A percentile compares a stretch with the other conserved stretches of the same genome.
These are phyloP conservation scores for Dinochytrium kinnereticum DNA, from an alignment of 371 early-diverging fungal species.

Conservation along the genomic window DNA sequence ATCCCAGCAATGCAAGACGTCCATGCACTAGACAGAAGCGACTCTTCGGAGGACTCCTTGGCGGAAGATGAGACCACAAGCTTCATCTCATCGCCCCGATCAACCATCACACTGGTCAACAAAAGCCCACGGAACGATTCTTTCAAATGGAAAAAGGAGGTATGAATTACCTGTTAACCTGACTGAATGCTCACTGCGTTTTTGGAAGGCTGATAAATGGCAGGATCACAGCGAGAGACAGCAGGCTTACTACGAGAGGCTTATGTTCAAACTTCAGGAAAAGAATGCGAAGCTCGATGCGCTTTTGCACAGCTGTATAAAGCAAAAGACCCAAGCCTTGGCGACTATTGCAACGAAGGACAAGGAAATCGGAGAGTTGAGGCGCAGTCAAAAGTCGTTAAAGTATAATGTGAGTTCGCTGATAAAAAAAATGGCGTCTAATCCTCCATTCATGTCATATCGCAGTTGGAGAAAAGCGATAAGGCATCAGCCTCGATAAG, in stretches of 20 bases:
- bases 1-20: too few species aligned
- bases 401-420: background rate
- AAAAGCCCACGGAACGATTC: background rate
- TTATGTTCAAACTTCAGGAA: background rate
- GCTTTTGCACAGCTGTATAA: background rate
- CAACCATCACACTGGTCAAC: background rate
- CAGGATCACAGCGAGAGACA: constrained; percentile 10
- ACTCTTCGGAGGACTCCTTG: background rate
- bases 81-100: background rate
- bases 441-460: too few species aligned
- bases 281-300: constrained; percentile 5
- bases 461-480: too few species aligned
- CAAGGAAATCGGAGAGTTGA: constrained; percentile 13
- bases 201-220: constrained; percentile 9
- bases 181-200: background rate
- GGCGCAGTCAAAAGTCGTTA: background rate
- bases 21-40: background rate
- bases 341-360: constrained; percentile 16
- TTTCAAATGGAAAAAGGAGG: background rate
- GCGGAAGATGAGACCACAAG: background rate
- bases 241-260: constrained; percentile 6
- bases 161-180: background rate
- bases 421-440: too few species aligned
- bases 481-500: too few species aligned
- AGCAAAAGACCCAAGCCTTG: constrained; percentile 19